Base-by-base conservation (phyloP, 2,329 filamentous ascomycete species). In the Botryotinia globosa region DNA sequence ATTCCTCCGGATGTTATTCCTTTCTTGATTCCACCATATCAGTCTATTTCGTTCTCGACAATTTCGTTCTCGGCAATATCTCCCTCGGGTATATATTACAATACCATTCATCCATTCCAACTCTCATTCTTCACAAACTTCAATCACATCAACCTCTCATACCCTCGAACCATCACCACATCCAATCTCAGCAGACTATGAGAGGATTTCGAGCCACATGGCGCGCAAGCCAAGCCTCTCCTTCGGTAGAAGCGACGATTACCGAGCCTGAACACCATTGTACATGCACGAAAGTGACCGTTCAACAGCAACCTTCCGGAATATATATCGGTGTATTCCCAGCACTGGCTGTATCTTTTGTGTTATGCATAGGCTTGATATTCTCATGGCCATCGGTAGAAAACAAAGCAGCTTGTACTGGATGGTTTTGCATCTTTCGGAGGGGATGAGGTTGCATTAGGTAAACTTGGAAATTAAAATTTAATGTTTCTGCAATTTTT, bases 1-100 rank as follows among this genome's bases (percentile, higher is more conserved):
- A 3, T n/a, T 8, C 1, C 8, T 8, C 4, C 51, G 29, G n/a
- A n/a, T 8, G 1, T 18, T 3, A 8, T 29, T 29, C 1, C 14
- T 29, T 54, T 29, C 14, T 54, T 54, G 2, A 18, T 16, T 8
- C 18, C 12, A 16, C 51, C n/a, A 54, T 9, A 29, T 29, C n/a
- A 29, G 51, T 54, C 51, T 29, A 0, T 54, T 29, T 29, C 1
- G 8, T 54, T 54, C 51, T 3, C 6, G n/a, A n/a, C n/a, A n/a
- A 0, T 54, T 29, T 29, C 1, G 8, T 54, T 54, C 51, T 3
- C 6, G n/a, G n/a, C n/a, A n/a, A n/a, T n/a, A 54, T 54, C n/a
- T 8, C n/a, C 2, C 12, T 18, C 51, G 6, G 51, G n/a, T 54
- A 54, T 29, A 54, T 54, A 54, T 29, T 18, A 18, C 51, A 29